A percentile compares a stretch with the other conserved stretches of the same genome.
phyloP scores from a whole-genome alignment of 2,329 filamentous ascomycete genomes.

The Trichoderma sp. region DNA sequence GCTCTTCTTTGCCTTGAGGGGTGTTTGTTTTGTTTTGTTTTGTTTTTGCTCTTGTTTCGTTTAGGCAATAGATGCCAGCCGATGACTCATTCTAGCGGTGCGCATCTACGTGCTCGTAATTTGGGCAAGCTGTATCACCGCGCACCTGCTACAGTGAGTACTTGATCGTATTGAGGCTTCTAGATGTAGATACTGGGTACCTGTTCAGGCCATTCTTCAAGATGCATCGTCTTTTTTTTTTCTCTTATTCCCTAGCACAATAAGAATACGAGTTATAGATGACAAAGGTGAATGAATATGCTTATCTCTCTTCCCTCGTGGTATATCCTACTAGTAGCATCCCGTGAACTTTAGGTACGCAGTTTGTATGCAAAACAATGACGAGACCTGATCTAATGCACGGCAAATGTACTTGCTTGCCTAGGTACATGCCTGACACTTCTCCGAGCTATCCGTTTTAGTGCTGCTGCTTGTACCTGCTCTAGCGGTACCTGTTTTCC shows the following conservation, averaged over 20 bases:
- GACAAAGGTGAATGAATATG: not conserved
- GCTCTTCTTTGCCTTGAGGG: not conserved
- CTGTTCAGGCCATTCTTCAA: not conserved
- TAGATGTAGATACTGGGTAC: not conserved
- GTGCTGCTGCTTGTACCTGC: not conserved
- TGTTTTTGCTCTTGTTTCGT: not conserved
- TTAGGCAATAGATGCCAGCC: not conserved
- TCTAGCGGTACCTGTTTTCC: not conserved
- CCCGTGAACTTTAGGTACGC: not conserved
- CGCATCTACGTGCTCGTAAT: not conserved
- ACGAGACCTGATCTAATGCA: not conserved
- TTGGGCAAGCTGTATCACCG: not conserved
- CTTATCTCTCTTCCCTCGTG: not conserved
- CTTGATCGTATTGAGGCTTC: not conserved
- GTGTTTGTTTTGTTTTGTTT: not conserved
- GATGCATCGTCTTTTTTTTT: not conserved
- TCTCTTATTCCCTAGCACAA: not conserved
- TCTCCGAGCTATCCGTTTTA: not conserved
- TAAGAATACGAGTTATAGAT: not conserved
- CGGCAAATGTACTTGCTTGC: not conserved
- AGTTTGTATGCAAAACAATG: not conserved
- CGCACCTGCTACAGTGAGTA: not conserved
- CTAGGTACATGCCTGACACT: not conserved
- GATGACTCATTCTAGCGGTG: conserved; percentile 1
- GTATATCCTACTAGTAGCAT: not conserved